phyloP scores from a whole-genome alignment of 2,329 filamentous ascomycete species.

The Thermomyces lanuginosus region DNA sequence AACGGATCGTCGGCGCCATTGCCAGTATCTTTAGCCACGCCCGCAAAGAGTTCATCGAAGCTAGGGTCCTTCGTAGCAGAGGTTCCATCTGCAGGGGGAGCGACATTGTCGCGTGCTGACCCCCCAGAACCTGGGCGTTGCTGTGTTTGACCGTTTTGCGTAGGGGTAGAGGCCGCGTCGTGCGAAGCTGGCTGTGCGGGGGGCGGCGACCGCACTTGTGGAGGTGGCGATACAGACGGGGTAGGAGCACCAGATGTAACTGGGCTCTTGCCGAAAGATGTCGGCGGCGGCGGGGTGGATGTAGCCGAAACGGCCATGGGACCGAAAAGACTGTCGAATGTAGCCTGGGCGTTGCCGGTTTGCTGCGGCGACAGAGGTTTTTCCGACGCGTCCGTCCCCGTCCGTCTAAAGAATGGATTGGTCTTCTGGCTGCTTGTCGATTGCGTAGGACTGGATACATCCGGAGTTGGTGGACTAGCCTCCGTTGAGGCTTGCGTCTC shows the following conservation, averaged over 20 bases:
- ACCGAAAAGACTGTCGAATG: conserved; percentile 78
- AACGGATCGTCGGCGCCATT: conserved; percentile 33
- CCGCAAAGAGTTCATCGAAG: conserved; percentile 32
- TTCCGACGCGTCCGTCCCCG: conserved; percentile 33
- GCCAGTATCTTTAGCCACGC: conserved; percentile 27
- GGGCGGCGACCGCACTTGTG: conserved; percentile 21
- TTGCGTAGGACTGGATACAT: conserved; percentile 49
- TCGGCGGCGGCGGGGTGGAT: conserved; percentile 34
- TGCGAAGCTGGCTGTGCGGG: conserved; percentile 55
- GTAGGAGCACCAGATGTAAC: conserved; percentile 37
- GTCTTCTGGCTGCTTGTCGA: conserved; percentile 53
- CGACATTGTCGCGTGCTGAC: no score
- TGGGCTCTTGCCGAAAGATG: conserved; percentile 44
- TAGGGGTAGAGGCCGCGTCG: conserved; percentile 54
- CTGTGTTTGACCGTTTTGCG: no score
- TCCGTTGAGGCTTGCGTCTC: conserved; percentile 44
- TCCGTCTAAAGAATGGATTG: conserved; percentile 81
- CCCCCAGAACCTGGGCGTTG: no score
- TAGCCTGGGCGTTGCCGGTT: conserved; percentile 43
- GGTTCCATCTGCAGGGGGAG: conserved; percentile 40
- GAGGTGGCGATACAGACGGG: conserved; percentile 47
- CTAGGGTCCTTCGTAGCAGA: conserved; percentile 19
- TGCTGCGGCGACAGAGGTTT: conserved; percentile 36
- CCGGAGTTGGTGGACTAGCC: conserved; percentile 22
- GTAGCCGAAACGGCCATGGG: conserved; percentile 38